Percentiles rank a stretch among this genome's conserved stretches.
Evolutionary conservation across 306 rosid genomes (phyloP).

Genomic region (Urtica urens): DNA sequence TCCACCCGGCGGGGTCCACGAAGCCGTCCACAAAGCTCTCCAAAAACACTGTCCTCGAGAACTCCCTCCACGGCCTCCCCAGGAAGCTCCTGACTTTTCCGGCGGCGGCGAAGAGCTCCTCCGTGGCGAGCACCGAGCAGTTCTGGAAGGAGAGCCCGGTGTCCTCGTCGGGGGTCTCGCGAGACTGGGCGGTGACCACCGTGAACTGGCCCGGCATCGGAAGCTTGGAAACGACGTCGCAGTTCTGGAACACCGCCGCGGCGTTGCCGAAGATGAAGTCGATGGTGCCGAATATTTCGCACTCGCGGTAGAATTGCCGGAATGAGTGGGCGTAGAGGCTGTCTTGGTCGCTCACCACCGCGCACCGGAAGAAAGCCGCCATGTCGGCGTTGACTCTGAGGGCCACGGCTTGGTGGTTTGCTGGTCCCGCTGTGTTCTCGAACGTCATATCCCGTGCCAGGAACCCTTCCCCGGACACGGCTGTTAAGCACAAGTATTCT

Average conservation of each 20-base stretch:
- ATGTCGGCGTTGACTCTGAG: slow-evolving; percentile 64
- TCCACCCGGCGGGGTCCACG: slow-evolving; percentile 59
- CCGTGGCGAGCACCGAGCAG: slow-evolving; percentile 45
- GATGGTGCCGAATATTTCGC: slow-evolving; percentile 62
- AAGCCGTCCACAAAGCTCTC: slow-evolving; percentile 52
- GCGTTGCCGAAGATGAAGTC: slow-evolving; percentile 79
- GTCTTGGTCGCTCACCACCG: slow-evolving; percentile 59
- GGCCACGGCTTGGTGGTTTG: slow-evolving; percentile 71
- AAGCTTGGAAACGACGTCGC: slow-evolving; percentile 38
- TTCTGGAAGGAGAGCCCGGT: slow-evolving; percentile 76
- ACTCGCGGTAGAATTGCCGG: slow-evolving; percentile 75
- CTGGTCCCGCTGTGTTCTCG: slow-evolving; percentile 61
- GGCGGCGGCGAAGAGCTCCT: slow-evolving; percentile 28
- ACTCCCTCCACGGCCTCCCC: slow-evolving; percentile 64
- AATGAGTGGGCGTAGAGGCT: slow-evolving; percentile 61
- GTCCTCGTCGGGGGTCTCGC: slow-evolving; percentile 44
- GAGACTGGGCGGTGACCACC: slow-evolving; percentile 57
- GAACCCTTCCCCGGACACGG: slow-evolving; percentile 74
- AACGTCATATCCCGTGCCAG: slow-evolving; percentile 58
- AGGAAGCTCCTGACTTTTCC: slow-evolving; percentile 44
- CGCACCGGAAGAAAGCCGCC: slow-evolving; percentile 46
- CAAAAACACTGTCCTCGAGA: slow-evolving; percentile 41
- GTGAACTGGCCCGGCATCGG: slow-evolving; percentile 53
- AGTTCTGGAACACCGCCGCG: slow-evolving; percentile 53
- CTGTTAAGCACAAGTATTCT: no score